Evolutionary conservation across 257 asterid species (phyloP).

Genomic region (Linderniella brevidens): DNA sequence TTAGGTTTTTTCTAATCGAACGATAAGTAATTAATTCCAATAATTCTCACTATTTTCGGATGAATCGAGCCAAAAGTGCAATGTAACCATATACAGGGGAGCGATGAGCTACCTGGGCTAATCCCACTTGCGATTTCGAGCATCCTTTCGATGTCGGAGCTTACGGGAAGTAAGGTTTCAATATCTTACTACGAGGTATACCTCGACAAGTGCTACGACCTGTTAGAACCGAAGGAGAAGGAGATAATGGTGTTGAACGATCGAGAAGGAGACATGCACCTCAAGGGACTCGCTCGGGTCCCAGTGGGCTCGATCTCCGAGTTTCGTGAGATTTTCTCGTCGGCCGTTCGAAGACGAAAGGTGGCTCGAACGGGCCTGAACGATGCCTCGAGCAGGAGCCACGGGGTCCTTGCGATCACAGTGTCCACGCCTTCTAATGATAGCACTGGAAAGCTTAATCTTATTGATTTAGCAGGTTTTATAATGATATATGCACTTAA

Average conservation of each 20-base stretch:
- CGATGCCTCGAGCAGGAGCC: constrained; percentile 88
- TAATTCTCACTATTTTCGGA: background rate
- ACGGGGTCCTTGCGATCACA: constrained; percentile 47
- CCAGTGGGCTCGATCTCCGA: constrained; percentile 30
- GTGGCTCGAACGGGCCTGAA: constrained; percentile 59
- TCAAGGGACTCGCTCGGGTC: constrained; percentile 59
- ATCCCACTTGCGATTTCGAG: constrained; percentile 51
- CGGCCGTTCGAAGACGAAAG: constrained; percentile 62
- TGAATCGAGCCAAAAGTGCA: too few relatives aligned
- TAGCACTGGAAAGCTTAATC: constrained; percentile 55
- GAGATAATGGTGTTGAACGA: constrained; percentile 53
- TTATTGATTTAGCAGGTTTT: constrained; percentile 90
- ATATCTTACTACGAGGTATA: constrained; percentile 82
- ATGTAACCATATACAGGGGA: constrained; percentile 56
- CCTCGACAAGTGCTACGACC: constrained; percentile 72
- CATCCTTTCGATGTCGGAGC: constrained; percentile 31
- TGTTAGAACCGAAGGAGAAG: constrained; percentile 50
- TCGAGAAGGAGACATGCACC: constrained; percentile 59
- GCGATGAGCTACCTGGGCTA: constrained; percentile 53
- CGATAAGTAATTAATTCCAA: too few relatives aligned
- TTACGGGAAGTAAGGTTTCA: constrained; percentile 21
- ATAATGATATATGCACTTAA: background rate
- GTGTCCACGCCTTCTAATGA: constrained; percentile 29
- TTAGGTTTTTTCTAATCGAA: constrained; percentile 16
- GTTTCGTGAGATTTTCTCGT: constrained; percentile 42